Evolutionary conservation across 2,329 filamentous ascomycete genomes (phyloP).

Genomic region (Cucurbitaria berberidis): DNA sequence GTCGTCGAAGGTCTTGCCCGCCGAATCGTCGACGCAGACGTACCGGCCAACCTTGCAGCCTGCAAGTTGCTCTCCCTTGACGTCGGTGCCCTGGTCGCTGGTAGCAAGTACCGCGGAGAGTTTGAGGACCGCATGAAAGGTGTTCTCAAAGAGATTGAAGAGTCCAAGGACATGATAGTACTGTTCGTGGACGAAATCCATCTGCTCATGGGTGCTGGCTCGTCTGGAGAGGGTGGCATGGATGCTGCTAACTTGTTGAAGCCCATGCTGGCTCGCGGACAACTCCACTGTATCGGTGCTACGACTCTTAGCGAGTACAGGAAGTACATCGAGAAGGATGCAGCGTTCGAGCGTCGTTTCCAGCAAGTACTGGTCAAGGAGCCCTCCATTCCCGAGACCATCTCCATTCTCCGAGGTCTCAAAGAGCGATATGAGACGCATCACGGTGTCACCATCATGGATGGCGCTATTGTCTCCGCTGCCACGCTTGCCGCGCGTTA

Average conservation of each 20-base stretch:
- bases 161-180: constrained; percentile 95
- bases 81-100: constrained; percentile 91
- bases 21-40: constrained; percentile 94
- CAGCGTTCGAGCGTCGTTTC: constrained; percentile 97
- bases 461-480: constrained; percentile 88
- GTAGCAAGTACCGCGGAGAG: constrained; percentile 97
- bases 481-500: constrained; percentile 94
- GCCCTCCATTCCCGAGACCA: constrained; percentile 83
- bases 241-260: constrained; percentile 97
- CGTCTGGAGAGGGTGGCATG: constrained; percentile 96
- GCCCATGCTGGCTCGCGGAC: constrained; percentile 95
- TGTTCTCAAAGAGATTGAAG: constrained; percentile 93
- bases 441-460: constrained; percentile 95
- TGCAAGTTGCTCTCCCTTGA: constrained; percentile 95
- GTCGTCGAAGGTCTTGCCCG: constrained; percentile 95
- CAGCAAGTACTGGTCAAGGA: constrained; percentile 98
- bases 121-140: constrained; percentile 99
- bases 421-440: constrained; percentile 99
- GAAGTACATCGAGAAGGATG: constrained; percentile 99
- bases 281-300: constrained; percentile 96
- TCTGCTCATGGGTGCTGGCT: constrained; percentile 94
- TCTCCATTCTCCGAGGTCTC: constrained; percentile 96
- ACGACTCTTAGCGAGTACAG: constrained; percentile 95
- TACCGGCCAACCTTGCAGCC: constrained; percentile 90
- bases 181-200: constrained; percentile 99